Evolutionary conservation across 169 alveolate species (phyloP).

Genomic region (Plasmodium blacklocki): DNA sequence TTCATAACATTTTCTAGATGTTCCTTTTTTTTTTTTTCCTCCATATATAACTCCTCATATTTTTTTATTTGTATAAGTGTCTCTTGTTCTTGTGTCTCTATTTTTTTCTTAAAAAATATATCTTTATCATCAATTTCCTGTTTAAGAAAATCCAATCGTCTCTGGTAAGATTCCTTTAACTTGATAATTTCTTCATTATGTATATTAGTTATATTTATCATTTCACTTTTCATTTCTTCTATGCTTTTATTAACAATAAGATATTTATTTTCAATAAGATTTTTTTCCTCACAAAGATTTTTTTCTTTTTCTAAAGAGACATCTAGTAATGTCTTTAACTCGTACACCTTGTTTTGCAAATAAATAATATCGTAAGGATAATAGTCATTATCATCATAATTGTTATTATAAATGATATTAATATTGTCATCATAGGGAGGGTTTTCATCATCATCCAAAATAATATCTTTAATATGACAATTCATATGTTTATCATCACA

Average conservation of each 20-base stretch:
- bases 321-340: slow-evolving; percentile 49
- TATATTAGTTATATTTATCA: slow-evolving; percentile 49
- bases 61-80: slow-evolving; percentile 8
- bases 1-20: slow-evolving; percentile 8
- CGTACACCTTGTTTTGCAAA: slow-evolving; percentile 17
- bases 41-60: slow-evolving; percentile 4
- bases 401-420: background rate
- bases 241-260: slow-evolving; percentile 24
- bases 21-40: slow-evolving; percentile 46
- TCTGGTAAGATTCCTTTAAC: slow-evolving; percentile 60
- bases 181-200: slow-evolving; percentile 48
- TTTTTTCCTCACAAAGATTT: slow-evolving; percentile 36
- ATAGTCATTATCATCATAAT: background rate
- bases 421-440: background rate
- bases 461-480: background rate
- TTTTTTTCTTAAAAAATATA: slow-evolving; percentile 41
- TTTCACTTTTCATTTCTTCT: slow-evolving; percentile 47
- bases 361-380: slow-evolving; percentile 6
- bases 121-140: slow-evolving; percentile 44
- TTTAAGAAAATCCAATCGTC: slow-evolving; percentile 19
- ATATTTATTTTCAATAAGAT: slow-evolving; percentile 19
- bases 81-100: slow-evolving; percentile 17
- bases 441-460: background rate
- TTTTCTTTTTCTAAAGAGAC: slow-evolving; percentile 34
- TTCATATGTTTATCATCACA: slow-evolving; percentile 8